phyloP scores from a whole-genome alignment of 768 basidiomycete species.

The Boletus sp. region DNA sequence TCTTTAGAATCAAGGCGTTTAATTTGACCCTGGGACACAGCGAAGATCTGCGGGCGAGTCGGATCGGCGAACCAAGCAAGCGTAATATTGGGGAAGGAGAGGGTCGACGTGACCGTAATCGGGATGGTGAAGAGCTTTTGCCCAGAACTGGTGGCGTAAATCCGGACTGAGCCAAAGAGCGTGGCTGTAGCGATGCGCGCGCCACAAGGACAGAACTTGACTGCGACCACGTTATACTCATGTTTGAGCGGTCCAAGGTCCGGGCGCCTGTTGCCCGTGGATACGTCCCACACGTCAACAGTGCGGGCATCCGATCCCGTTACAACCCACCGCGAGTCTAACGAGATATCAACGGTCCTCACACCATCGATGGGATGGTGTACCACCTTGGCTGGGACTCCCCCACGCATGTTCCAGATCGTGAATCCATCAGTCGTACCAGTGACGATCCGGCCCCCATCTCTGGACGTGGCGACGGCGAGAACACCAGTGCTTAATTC shows the following conservation, averaged over 20 bases:
- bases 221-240: conserved; percentile 17
- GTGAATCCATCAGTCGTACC: conserved; percentile 8
- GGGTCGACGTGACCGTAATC: conserved; percentile 6
- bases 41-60: conserved; percentile 8
- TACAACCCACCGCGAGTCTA: conserved; percentile 17
- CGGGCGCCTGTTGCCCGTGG: conserved; percentile 7
- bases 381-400: neutral
- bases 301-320: conserved; percentile 15
- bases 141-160: conserved; percentile 3
- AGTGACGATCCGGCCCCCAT: conserved; percentile 7
- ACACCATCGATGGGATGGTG: conserved; percentile 5
- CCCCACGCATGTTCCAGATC: conserved; percentile 7
- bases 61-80: conserved; percentile 10
- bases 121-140: conserved; percentile 18
- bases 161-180: conserved; percentile 19
- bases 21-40: conserved; percentile 17
- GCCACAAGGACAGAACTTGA: conserved; percentile 20
- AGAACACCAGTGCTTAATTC: conserved; percentile 1
- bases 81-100: neutral
- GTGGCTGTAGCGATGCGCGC: conserved; percentile 17
- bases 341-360: conserved; percentile 16
- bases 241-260: conserved; percentile 5
- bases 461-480: conserved; percentile 9
- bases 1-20: conserved; percentile 15
- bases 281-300: conserved; percentile 14